These are phyloP conservation scores for Sporothrix pallida DNA, from an alignment of 2,329 filamentous ascomycete genomes.

Conservation along the genomic window DNA sequence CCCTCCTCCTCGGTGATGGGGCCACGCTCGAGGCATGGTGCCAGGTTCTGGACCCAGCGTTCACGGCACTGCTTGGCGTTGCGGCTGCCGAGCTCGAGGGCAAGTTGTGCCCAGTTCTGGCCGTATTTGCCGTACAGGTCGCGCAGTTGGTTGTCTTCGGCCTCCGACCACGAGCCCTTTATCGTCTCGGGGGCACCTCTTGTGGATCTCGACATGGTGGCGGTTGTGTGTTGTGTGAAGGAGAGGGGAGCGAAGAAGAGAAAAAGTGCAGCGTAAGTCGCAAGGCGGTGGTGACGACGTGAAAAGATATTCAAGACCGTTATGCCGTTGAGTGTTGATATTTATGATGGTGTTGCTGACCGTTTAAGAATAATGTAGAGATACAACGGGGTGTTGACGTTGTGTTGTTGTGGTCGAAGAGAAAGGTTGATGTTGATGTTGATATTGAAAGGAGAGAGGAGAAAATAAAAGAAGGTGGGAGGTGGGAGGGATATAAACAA, in stretches of 20 bases:
- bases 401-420: background rate
- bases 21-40: constrained; percentile 73
- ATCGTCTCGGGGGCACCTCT: background rate
- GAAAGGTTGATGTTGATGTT: background rate
- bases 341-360: too few species aligned
- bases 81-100: constrained; percentile 73
- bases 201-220: constrained; percentile 5
- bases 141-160: constrained; percentile 71
- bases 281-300: background rate
- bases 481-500: constrained; percentile 15
- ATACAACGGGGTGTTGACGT: background rate
- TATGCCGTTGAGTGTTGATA: too few species aligned
- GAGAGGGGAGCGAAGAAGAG: background rate
- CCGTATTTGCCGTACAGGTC: constrained; percentile 68
- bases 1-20: constrained; percentile 76
- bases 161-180: constrained; percentile 72
- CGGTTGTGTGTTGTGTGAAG: background rate
- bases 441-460: background rate
- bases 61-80: constrained; percentile 95
- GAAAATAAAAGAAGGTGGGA: background rate
- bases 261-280: too few species aligned
- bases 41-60: constrained; percentile 92
- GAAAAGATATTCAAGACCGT: background rate
- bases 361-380: background rate
- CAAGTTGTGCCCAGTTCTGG: constrained; percentile 89